phyloP scores from a whole-genome alignment of 257 asterid species.

The Prunella vulgaris region DNA sequence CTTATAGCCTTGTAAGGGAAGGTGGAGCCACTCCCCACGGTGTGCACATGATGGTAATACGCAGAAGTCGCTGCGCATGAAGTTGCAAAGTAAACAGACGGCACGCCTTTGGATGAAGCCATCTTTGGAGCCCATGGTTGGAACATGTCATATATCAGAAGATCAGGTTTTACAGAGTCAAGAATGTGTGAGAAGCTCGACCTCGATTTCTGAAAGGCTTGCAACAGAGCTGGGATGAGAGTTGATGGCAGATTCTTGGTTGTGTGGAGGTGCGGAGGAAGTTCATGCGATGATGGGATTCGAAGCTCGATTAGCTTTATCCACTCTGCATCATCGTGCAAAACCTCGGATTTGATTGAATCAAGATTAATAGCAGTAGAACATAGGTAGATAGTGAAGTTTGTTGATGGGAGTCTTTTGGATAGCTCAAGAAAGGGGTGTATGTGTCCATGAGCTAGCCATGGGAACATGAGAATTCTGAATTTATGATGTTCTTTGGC shows the following conservation, averaged over 20 bases:
- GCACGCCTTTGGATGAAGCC: conserved; percentile 3
- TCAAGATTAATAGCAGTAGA: conserved; percentile 27
- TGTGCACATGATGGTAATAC: not conserved
- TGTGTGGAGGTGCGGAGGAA: conserved; percentile 28
- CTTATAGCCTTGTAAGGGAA: conserved; percentile 18
- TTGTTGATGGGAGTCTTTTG: conserved; percentile 30
- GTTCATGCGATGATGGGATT: not conserved
- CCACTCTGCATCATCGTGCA: not conserved
- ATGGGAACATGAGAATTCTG: conserved; percentile 40
- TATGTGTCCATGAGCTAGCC: conserved; percentile 51
- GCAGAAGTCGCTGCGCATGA: not conserved
- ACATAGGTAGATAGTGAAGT: conserved; percentile 25
- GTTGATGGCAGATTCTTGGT: conserved; percentile 22
- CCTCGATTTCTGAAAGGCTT: conserved; percentile 17
- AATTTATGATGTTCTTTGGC: conserved; percentile 14
- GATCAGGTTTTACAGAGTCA: not conserved
- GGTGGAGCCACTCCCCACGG: not conserved
- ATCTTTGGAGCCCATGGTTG: conserved; percentile 28
- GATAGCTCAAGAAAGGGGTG: conserved; percentile 39
- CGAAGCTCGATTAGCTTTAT: conserved; percentile 14
- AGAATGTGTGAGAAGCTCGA: conserved; percentile 17
- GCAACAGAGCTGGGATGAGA: conserved; percentile 6
- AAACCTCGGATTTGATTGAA: conserved; percentile 4
- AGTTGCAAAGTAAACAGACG: conserved; percentile 9
- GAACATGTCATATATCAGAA: conserved; percentile 18